phyloP scores from a whole-genome alignment of 2,329 filamentous ascomycete species.

The Xylariaceae sp. region DNA sequence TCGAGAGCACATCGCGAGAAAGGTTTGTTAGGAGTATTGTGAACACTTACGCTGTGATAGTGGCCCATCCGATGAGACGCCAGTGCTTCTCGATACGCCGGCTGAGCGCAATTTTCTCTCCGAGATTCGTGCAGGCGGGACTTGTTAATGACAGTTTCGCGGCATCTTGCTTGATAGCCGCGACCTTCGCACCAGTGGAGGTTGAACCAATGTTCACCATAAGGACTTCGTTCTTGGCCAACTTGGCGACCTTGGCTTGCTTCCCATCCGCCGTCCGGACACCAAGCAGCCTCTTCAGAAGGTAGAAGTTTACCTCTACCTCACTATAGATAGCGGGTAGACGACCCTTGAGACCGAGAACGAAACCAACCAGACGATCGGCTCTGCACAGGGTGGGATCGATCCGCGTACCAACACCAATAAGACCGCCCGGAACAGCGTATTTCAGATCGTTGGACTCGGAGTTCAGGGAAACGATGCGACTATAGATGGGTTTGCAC shows the following conservation, averaged over 20 bases:
- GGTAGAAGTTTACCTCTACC: constrained; percentile 99
- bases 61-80: constrained; percentile 38
- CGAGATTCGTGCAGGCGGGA: constrained; percentile 94
- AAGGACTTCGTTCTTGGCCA: constrained; percentile 97
- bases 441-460: constrained; percentile 99
- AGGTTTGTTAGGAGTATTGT: neutral
- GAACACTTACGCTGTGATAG: constrained; percentile 30
- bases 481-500: constrained; percentile 95
- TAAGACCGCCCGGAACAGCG: constrained; percentile 94
- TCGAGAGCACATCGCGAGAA: constrained; percentile 10
- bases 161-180: constrained; percentile 95
- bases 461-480: constrained; percentile 92
- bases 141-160: constrained; percentile 92
- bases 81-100: constrained; percentile 34
- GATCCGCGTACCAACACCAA: constrained; percentile 96
- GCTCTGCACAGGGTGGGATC: constrained; percentile 98
- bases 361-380: constrained; percentile 97
- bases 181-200: constrained; percentile 94
- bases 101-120: constrained; percentile 41
- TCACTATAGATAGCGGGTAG: constrained; percentile 97
- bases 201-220: constrained; percentile 99
- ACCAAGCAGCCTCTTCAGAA: constrained; percentile 89
- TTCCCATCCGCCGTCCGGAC: constrained; percentile 98
- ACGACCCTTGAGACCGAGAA: constrained; percentile 89
- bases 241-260: constrained; percentile 98